Percentiles rank a stretch among this genome's conserved stretches.
These are phyloP conservation scores for Aspergillus luchuensis DNA, from an alignment of 2,329 filamentous ascomycete genomes.

Conservation along the genomic window DNA sequence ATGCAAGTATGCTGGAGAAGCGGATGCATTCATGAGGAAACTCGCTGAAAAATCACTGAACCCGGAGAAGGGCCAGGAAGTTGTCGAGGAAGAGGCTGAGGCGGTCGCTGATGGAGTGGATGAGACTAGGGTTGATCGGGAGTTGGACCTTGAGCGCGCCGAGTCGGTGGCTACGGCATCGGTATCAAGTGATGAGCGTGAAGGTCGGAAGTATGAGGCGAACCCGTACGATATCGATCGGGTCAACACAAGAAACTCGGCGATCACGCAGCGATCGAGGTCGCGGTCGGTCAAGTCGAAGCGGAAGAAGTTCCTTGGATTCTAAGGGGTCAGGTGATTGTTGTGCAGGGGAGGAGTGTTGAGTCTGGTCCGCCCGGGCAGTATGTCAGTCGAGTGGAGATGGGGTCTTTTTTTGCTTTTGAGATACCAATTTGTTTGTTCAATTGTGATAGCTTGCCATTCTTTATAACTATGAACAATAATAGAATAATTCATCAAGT, in stretches of 20 bases:
- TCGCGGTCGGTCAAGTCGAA: slow-evolving; percentile 12
- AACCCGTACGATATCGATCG: slow-evolving; percentile 37
- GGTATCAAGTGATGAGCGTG: slow-evolving; percentile 14
- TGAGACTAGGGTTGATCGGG: background rate
- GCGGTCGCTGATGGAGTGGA: background rate
- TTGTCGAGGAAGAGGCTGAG: slow-evolving; percentile 7
- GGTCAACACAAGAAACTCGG: slow-evolving; percentile 34
- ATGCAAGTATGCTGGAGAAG: slow-evolving; percentile 40
- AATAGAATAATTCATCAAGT: background rate
- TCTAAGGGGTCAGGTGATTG: background rate
- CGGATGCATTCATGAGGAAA: slow-evolving; percentile 32
- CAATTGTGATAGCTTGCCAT: background rate
- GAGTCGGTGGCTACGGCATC: slow-evolving; percentile 10
- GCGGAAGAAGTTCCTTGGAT: slow-evolving; percentile 11
- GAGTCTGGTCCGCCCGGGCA: no score
- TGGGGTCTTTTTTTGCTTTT: background rate
- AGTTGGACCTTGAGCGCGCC: background rate
- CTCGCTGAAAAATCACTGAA: slow-evolving; percentile 21
- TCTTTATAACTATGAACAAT: background rate
- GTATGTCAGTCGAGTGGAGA: background rate
- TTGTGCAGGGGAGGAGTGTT: background rate
- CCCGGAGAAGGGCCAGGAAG: background rate
- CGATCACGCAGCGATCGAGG: slow-evolving; percentile 26
- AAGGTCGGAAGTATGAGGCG: slow-evolving; percentile 26
- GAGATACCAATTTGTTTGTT: background rate